Evolutionary conservation across 305 asterid species (phyloP).

Genomic region (Rubia tinctorum): DNA sequence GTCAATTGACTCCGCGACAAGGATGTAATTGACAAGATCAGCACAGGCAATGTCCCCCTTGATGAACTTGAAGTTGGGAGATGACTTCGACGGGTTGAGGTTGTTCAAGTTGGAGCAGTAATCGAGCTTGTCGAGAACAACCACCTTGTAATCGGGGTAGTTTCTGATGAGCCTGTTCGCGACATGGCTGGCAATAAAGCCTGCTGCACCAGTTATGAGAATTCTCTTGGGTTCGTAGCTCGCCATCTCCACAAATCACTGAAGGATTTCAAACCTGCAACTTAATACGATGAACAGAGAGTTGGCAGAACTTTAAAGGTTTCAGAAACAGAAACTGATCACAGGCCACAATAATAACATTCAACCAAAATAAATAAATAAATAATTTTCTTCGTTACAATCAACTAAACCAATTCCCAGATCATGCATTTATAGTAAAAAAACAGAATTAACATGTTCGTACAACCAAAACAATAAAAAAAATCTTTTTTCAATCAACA

Average conservation of each 20-base stretch:
- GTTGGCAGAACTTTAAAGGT: neutral
- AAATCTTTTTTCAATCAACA: too few relatives aligned
- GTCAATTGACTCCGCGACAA: slow-evolving; percentile 69
- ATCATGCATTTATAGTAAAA: neutral
- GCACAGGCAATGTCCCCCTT: slow-evolving; percentile 89
- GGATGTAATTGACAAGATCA: slow-evolving; percentile 85
- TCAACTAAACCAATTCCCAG: too few relatives aligned
- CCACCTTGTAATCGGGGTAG: slow-evolving; percentile 71
- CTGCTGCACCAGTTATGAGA: slow-evolving; percentile 94
- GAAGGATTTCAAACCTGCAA: neutral
- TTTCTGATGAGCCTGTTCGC: slow-evolving; percentile 73
- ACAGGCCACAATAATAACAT: neutral
- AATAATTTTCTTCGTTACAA: too few relatives aligned
- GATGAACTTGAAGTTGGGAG: slow-evolving; percentile 76
- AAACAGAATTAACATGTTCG: neutral
- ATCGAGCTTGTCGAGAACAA: slow-evolving; percentile 89
- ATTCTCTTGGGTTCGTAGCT: slow-evolving; percentile 67
- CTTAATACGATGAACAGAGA: neutral
- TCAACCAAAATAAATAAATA: neutral
- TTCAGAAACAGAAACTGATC: neutral
- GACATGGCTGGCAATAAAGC: slow-evolving; percentile 90
- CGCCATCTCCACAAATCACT: slow-evolving; percentile 40
- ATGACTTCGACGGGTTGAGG: slow-evolving; percentile 58
- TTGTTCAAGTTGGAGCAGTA: slow-evolving; percentile 81
- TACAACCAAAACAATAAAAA: too few relatives aligned